Percentiles rank a stretch among this genome's conserved stretches.
These are phyloP conservation scores for Ilex aquifolium DNA, from an alignment of 257 asterid species.

Conservation along the genomic window DNA sequence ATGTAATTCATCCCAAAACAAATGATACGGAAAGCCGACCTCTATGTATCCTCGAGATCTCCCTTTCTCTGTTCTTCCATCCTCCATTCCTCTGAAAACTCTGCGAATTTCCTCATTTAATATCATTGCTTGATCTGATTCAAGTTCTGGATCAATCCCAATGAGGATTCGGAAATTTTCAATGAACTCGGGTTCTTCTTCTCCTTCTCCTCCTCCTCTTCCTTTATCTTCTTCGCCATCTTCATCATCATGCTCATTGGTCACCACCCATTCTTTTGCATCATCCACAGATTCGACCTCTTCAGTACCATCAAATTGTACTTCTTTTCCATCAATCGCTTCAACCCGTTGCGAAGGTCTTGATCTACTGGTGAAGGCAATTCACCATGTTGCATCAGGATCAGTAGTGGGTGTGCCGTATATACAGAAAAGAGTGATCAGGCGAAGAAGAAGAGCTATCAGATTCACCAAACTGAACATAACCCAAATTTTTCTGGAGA, in stretches of 20 bases:
- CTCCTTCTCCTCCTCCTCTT: constrained; percentile 15
- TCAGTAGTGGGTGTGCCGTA: constrained; percentile 79
- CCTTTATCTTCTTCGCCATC: constrained; percentile 27
- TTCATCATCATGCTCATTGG: constrained; percentile 39
- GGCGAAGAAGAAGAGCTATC: constrained; percentile 36
- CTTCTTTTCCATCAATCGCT: constrained; percentile 16
- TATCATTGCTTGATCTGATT: no score
- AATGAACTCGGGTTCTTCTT: constrained; percentile 11
- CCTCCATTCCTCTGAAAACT: no score
- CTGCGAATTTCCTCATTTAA: no score
- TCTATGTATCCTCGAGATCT: no score
- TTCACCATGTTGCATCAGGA: constrained; percentile 64
- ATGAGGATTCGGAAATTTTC: constrained; percentile 12
- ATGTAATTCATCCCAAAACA: no score
- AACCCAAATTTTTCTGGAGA: constrained; percentile 14
- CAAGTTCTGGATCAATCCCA: no score
- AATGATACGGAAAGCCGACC: no score
- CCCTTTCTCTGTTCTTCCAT: no score
- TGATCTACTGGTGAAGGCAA: constrained; percentile 88
- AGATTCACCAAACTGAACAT: constrained; percentile 26
- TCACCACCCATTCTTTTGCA: constrained; percentile 38
- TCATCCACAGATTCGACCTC: constrained; percentile 53
- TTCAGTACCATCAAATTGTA: constrained; percentile 19
- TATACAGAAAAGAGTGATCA: constrained; percentile 65
- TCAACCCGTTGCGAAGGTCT: constrained; percentile 65